Base-by-base conservation (phyloP, 2,329 filamentous ascomycete species). In the Alternaria solani region DNA sequence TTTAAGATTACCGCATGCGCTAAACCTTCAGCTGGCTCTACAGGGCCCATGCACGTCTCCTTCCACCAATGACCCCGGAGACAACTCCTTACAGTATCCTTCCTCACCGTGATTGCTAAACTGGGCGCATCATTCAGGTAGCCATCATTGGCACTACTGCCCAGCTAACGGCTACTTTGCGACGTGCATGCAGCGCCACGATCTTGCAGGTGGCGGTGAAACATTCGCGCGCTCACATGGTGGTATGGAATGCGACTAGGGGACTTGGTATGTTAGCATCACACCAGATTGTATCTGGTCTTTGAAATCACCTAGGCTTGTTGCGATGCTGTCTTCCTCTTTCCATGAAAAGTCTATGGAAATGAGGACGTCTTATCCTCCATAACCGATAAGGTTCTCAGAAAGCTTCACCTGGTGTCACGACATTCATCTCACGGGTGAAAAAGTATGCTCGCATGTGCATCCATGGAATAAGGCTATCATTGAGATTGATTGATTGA, bases 21-120 rank as follows among this genome's bases (percentile, higher is more conserved):
- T 57, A 51, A 57, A 25, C 46, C 16, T 51, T 52, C 46, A 52
- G 46, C 46, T 44, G 32, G 11, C 28, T 18, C 48, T 57, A 38
- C 46, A 52, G 28, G 25, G 30, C 38, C 23, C 5, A 32, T n/a
- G 36, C 28, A n/a, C 12, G 36, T 30, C 46, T 49, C 16, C 46
- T 44, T 38, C 44, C 28, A 9, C 5, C 25, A 26, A 28, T 39
- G 38, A 43, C 51, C 51, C 47, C 25, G 36, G 44, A 49, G 34
- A 26, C 32, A 12, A 23, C 25, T 49, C 38, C 34, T 41, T 9
- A 23, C 20, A 23, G 20, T 23, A 23, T n/a, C 32, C 43, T 38
- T 32, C 32, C 23, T 36, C 32, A 20, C 46, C 32, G 46, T 20
- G 20, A 18, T 6, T 25, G 47, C 28, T 18, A 4, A 18, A 47